phyloP scores from a whole-genome alignment of 305 asterid species.

The Solanum aculeatissimum region DNA sequence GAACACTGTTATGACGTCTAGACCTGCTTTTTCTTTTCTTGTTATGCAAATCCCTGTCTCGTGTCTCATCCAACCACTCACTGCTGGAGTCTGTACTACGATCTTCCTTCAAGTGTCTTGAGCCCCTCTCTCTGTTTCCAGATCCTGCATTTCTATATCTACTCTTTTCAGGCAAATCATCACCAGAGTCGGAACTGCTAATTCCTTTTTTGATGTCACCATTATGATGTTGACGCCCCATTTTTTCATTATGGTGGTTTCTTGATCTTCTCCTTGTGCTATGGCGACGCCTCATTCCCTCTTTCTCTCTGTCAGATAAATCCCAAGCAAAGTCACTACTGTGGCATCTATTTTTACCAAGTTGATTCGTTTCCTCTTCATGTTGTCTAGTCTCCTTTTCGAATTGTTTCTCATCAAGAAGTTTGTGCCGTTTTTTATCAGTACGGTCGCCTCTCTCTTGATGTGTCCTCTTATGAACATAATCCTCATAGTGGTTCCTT shows the following conservation, averaged over 20 bases:
- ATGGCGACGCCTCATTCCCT: conserved; percentile 4
- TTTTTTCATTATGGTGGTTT: conserved; percentile 1
- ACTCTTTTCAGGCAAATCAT: conserved; percentile 12
- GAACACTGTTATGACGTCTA: conserved; percentile 5
- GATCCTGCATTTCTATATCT: conserved; percentile 10
- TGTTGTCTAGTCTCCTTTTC: conserved; percentile 4
- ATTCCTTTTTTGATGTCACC: conserved; percentile 7
- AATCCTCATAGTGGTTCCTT: conserved; percentile 30
- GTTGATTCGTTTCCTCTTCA: conserved; percentile 11
- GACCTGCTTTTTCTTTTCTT: background rate
- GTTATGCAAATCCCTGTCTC: background rate
- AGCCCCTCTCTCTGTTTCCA: conserved; percentile 17
- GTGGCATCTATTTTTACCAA: conserved; percentile 11
- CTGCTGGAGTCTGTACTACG: background rate
- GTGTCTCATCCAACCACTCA: conserved; percentile 1
- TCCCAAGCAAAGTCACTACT: conserved; percentile 28
- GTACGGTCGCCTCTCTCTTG: conserved; percentile 11
- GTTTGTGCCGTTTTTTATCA: conserved; percentile 21
- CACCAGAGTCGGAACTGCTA: conserved; percentile 2
- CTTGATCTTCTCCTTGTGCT: conserved; percentile 21
- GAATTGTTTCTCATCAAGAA: conserved; percentile 12
- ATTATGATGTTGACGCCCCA: conserved; percentile 11
- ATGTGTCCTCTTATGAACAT: conserved; percentile 19
- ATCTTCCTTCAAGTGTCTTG: conserved; percentile 11
- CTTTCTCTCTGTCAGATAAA: conserved; percentile 16